Conservation (phyloP, 2,329 filamentous ascomycete species). For the Botrytis elliptica region DNA sequence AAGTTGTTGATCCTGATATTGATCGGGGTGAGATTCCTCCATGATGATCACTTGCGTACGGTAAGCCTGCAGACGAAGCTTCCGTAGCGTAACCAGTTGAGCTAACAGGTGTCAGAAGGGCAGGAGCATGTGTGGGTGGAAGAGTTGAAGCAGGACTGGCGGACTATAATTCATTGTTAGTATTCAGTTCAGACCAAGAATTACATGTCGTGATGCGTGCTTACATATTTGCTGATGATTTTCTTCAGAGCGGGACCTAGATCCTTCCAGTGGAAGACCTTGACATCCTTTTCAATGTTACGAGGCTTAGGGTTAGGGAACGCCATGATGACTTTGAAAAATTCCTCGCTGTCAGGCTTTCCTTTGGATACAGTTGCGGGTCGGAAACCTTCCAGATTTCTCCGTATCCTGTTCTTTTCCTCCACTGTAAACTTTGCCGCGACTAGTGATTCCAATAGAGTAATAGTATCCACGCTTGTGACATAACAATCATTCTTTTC, state of each 20-base stretch:
- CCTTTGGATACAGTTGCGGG: constrained; percentile 91
- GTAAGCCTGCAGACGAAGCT: constrained; percentile 32
- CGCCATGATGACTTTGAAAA: constrained; percentile 99
- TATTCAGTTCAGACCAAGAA: not conserved
- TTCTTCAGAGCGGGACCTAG: constrained; percentile 87
- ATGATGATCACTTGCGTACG: constrained; percentile 37
- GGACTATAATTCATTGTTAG: constrained; percentile 33
- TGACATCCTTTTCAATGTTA: constrained; percentile 99
- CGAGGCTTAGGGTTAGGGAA: constrained; percentile 93
- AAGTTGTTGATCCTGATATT: constrained; percentile 35
- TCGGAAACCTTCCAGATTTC: constrained; percentile 92
- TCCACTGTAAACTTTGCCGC: constrained; percentile 87
- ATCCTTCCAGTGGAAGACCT: constrained; percentile 96
- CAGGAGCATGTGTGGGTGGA: constrained; percentile 30
- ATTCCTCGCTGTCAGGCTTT: constrained; percentile 89
- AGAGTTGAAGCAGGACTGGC: constrained; percentile 39
- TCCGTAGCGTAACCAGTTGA: constrained; percentile 38
- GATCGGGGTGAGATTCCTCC: constrained; percentile 38
- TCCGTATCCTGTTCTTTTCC: constrained; percentile 96
- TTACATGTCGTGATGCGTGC: constrained; percentile 18
- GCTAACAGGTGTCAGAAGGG: constrained; percentile 38
- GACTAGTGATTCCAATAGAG: constrained; percentile 87
- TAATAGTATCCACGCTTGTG: constrained; percentile 95
- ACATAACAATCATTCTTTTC: constrained; percentile 90
- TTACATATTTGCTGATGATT: constrained; percentile 90